These are phyloP conservation scores for Papiliotrema fonsecae DNA, from an alignment of 1,284 basidiomycete species.

Conservation along the genomic window DNA sequence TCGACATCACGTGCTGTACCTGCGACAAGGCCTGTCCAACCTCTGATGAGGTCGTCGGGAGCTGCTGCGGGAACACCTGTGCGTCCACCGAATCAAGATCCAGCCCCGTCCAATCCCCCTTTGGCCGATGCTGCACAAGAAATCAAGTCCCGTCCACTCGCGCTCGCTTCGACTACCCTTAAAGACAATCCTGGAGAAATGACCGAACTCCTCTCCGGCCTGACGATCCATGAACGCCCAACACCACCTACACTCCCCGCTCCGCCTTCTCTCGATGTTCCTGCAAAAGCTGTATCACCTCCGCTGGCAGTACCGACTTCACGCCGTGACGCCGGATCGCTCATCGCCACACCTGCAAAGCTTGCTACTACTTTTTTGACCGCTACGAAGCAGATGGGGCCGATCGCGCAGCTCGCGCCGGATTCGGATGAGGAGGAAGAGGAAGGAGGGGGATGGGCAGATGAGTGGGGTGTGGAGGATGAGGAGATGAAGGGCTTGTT, in stretches of 20 bases:
- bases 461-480: constrained; percentile 19
- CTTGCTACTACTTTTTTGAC: constrained; percentile 14
- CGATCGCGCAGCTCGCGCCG: constrained; percentile 8
- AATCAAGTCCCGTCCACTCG: too few species aligned
- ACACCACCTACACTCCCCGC: constrained; percentile 4
- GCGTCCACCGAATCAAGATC: too few species aligned
- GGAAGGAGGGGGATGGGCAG: constrained; percentile 19
- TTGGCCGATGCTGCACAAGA: neutral
- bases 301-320: neutral
- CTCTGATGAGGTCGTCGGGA: too few species aligned
- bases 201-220: constrained; percentile 2
- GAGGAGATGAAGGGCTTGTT: constrained; percentile 22
- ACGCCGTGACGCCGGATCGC: constrained; percentile 1
- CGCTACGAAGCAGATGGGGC: constrained; percentile 12
- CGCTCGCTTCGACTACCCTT: too few species aligned
- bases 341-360: constrained; percentile 12
- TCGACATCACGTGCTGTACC: too few species aligned
- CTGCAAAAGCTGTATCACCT: neutral
- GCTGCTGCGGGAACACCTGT: too few species aligned
- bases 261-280: constrained; percentile 6
- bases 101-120: too few species aligned
- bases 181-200: neutral
- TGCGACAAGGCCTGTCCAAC: too few species aligned
- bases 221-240: constrained; percentile 9
- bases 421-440: constrained; percentile 17